Base-by-base conservation (phyloP, 352 stramenopile species). In the Globisporangium lucens region DNA sequence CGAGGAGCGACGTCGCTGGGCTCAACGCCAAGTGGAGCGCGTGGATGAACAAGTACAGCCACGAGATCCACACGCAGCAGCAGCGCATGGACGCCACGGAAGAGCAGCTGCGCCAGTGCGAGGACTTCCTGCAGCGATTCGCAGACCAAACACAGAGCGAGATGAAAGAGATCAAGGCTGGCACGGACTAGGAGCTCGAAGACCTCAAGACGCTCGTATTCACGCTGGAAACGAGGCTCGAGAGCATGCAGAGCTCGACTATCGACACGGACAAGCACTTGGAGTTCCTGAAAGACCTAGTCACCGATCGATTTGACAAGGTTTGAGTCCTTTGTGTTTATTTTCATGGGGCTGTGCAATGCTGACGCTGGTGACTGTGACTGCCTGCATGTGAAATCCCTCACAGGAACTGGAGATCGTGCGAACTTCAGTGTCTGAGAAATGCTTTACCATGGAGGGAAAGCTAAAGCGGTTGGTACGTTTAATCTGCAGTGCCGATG, bases 1-100 rank as follows among this genome's bases (percentile, higher is more conserved):
- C 65, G 35, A 69, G 76, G 8, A 65, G 49, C 1, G 77, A 88
- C 33, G 59, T 85, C 1, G 70, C 67, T n/a, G 55, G 51, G 41
- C 66, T 89, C 36, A 63, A 79, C 29, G 69, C 56, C 20, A 83
- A 82, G 24, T 72, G 78, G 36, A 75, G 89, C 30, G 69, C 73
- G n/a, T 90, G 82, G 78, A 89, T 89, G 67, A 78, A 89, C n/a
- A 89, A 89, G 59, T 75, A 85, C 30, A 85, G 80, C 33, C 71
- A 58, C 3, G 74, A 89, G 30, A 58, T 89, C 46, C 65, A 75
- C 30, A 56, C 67, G 22, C 78, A 89, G 53, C 69, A 82, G 55
- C 47, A 66, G 3, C 75, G 78, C 8, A 46, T 85, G 27, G 61
- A 65, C 0, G 72, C 75, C 30, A 52, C 74, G 8, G 74, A 86